phyloP scores from a whole-genome alignment of 768 basidiomycete species.

The Lanmaoa pseudosensibilis region DNA sequence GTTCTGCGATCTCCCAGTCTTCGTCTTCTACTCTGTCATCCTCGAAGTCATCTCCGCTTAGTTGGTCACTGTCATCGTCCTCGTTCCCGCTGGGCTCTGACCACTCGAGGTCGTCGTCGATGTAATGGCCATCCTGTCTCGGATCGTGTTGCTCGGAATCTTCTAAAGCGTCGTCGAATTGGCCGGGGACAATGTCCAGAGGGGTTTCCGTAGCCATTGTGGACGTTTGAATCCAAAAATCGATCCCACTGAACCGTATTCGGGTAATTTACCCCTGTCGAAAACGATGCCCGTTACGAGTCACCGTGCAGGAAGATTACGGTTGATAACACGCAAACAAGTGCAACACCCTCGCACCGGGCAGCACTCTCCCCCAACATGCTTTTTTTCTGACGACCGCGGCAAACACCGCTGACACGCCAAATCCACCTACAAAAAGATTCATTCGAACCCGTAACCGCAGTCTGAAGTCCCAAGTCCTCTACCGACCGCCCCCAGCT shows the following conservation, averaged over 20 bases:
- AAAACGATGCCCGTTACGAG: background rate
- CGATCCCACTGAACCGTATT: conserved; percentile 1
- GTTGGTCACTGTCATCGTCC: conserved; percentile 20
- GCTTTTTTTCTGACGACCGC: background rate
- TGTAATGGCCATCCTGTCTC: conserved; percentile 39
- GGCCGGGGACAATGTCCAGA: conserved; percentile 44
- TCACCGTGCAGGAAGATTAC: background rate
- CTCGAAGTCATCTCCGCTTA: conserved; percentile 52
- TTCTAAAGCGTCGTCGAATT: conserved; percentile 62
- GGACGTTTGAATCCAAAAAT: background rate
- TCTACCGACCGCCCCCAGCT: background rate
- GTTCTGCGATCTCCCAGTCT: conserved; percentile 84
- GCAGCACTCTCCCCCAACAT: background rate
- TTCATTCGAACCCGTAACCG: background rate
- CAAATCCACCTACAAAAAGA: conserved; percentile 11
- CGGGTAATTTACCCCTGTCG: conserved; percentile 16
- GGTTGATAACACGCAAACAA: conserved; percentile 16
- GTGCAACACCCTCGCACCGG: conserved; percentile 17
- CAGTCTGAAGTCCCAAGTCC: background rate
- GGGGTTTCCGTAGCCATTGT: conserved; percentile 21
- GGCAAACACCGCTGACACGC: conserved; percentile 4
- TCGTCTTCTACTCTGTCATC: conserved; percentile 76
- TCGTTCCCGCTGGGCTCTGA: conserved; percentile 30
- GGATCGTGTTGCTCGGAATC: conserved; percentile 16
- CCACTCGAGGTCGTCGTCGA: conserved; percentile 44